phyloP scores from a whole-genome alignment of 225 moss, liverwort and hornwort genomes.

The Polytrichum formosum region DNA sequence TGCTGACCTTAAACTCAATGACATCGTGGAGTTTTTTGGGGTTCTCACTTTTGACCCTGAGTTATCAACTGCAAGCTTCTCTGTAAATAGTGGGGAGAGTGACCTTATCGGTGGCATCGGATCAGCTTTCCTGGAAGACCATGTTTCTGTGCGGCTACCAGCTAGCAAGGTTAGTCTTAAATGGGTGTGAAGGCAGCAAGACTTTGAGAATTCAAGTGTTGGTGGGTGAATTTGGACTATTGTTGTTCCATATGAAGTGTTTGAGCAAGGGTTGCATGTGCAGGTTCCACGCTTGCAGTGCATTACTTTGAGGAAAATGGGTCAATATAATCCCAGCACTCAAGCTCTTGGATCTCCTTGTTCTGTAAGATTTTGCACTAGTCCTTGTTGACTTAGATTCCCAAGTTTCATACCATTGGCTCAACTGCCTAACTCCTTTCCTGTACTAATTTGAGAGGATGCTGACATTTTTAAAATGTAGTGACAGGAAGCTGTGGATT shows the following conservation, averaged over 20 bases:
- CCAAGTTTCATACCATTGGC: no score
- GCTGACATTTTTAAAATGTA: no score
- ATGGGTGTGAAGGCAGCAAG: background rate
- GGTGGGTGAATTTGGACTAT: no score
- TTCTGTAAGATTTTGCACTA: slow-evolving; percentile 21
- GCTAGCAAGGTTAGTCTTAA: slow-evolving; percentile 66
- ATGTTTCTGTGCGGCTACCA: slow-evolving; percentile 70
- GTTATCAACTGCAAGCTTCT: slow-evolving; percentile 50
- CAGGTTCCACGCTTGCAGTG: slow-evolving; percentile 97
- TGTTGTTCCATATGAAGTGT: background rate
- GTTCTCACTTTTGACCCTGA: slow-evolving; percentile 85
- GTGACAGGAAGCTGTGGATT: no score
- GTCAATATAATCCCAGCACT: slow-evolving; percentile 25
- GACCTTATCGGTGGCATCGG: slow-evolving; percentile 33
- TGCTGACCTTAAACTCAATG: slow-evolving; percentile 80
- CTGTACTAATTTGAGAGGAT: no score
- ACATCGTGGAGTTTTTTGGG: slow-evolving; percentile 85
- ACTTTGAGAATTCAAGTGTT: no score
- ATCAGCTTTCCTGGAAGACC: slow-evolving; percentile 55
- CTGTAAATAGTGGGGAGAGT: slow-evolving; percentile 23
- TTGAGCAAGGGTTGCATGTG: slow-evolving; percentile 9
- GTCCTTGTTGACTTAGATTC: background rate
- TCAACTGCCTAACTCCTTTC: no score
- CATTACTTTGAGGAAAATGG: slow-evolving; percentile 65
- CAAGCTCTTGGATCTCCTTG: slow-evolving; percentile 11